Conservation (phyloP, 1,284 basidiomycete genomes). For the Ceratobasidium sp. region DNA sequence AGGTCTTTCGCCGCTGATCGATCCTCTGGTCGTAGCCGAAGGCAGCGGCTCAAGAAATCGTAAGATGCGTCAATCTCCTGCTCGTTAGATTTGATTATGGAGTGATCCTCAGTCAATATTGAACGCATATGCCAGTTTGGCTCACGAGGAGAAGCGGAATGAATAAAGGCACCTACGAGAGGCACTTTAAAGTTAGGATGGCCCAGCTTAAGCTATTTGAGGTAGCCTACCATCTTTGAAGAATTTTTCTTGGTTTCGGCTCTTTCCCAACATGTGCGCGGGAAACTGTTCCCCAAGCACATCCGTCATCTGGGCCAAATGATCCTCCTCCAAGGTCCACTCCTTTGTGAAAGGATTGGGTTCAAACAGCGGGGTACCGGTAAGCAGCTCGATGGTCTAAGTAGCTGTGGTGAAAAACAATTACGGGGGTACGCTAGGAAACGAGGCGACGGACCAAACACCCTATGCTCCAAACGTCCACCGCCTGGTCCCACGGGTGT, state of each 20-base stretch:
- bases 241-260: neutral
- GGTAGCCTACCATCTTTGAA: constrained; percentile 12
- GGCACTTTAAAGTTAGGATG: neutral
- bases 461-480: constrained; percentile 1
- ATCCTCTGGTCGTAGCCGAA: constrained; percentile 14
- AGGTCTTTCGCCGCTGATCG: neutral
- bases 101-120: neutral
- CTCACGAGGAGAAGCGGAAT: neutral
- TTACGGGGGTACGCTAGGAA: neutral
- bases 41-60: neutral
- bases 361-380: neutral
- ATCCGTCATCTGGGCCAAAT: constrained; percentile 12
- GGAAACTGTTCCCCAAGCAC: neutral
- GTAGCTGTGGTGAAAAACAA: neutral
- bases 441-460: neutral
- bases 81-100: neutral
- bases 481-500: neutral
- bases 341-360: neutral
- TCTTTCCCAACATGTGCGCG: neutral
- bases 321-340: neutral
- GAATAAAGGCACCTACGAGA: neutral
- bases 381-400: neutral
- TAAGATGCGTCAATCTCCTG: neutral
- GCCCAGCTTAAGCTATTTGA: neutral
- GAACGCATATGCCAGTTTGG: neutral